phyloP scores from a whole-genome alignment of 1,284 basidiomycete genomes.

The Veloboletus limbatus region DNA sequence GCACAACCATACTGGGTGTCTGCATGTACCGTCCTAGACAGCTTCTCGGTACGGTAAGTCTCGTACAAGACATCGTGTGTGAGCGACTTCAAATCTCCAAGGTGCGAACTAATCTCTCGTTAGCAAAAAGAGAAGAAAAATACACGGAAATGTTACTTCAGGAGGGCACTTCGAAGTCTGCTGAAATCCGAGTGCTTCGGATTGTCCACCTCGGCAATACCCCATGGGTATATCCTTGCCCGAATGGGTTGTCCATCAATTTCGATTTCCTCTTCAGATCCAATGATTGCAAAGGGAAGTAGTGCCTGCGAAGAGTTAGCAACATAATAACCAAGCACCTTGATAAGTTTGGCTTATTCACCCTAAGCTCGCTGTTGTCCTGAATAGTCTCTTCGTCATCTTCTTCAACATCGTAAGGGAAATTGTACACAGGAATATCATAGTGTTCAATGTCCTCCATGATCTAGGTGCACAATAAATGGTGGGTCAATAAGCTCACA shows the following conservation, averaged over 20 bases:
- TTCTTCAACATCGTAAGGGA: slow-evolving; percentile 98
- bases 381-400: slow-evolving; percentile 99
- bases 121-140: slow-evolving; percentile 1
- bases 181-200: slow-evolving; percentile 98
- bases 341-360: slow-evolving; percentile 35
- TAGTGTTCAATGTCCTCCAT: slow-evolving; percentile 99
- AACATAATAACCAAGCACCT: not conserved
- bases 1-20: slow-evolving; percentile 65
- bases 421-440: slow-evolving; percentile 98
- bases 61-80: slow-evolving; percentile 95
- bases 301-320: slow-evolving; percentile 52
- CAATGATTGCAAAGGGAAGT: slow-evolving; percentile 96
- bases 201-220: slow-evolving; percentile 97
- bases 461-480: slow-evolving; percentile 52
- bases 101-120: slow-evolving; percentile 71
- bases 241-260: slow-evolving; percentile 90
- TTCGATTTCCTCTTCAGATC: slow-evolving; percentile 95
- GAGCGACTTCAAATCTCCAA: slow-evolving; percentile 91
- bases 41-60: slow-evolving; percentile 98
- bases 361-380: slow-evolving; percentile 93
- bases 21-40: slow-evolving; percentile 89
- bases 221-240: slow-evolving; percentile 96
- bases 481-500: not conserved
- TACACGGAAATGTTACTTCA: slow-evolving; percentile 58
- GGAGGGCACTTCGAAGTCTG: slow-evolving; percentile 84